Evolutionary conservation across 108 stramenopile species (phyloP).

Genomic region (Nitzschia inconspicua): DNA sequence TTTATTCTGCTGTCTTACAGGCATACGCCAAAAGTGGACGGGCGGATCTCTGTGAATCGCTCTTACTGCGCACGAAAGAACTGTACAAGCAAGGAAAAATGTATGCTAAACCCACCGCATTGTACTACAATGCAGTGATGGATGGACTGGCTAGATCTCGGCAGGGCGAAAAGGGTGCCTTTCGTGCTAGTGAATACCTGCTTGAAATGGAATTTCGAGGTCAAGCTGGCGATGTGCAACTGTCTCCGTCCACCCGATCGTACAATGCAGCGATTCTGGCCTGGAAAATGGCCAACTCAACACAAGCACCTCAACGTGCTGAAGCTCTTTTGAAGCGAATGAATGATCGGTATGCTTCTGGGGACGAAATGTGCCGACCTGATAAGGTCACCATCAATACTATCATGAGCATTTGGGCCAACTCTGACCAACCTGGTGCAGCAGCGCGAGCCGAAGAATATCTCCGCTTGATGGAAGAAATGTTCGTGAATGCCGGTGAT

Average conservation of each 20-base stretch:
- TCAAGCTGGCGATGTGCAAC: slow-evolving; percentile 28
- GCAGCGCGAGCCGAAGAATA: slow-evolving; percentile 20
- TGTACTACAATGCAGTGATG: slow-evolving; percentile 52
- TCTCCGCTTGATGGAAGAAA: slow-evolving; percentile 46
- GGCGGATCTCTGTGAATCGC: slow-evolving; percentile 10
- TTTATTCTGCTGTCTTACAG: slow-evolving; percentile 33
- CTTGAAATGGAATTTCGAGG: slow-evolving; percentile 38
- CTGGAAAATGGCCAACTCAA: slow-evolving; percentile 21
- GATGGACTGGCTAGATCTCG: slow-evolving; percentile 42
- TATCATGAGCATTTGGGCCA: slow-evolving; percentile 25
- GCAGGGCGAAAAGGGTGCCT: slow-evolving; percentile 30
- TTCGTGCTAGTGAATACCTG: slow-evolving; percentile 50
- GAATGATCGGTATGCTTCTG: slow-evolving; percentile 18
- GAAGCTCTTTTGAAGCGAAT: slow-evolving; percentile 28
- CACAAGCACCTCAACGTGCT: slow-evolving; percentile 21
- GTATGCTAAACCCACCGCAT: slow-evolving; percentile 36
- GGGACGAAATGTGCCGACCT: slow-evolving; percentile 14
- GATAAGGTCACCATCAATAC: slow-evolving; percentile 27
- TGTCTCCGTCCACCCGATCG: slow-evolving; percentile 28
- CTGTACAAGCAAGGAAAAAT: slow-evolving; percentile 28
- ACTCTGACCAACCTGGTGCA: slow-evolving; percentile 7
- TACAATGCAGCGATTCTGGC: slow-evolving; percentile 57
- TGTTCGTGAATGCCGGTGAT: slow-evolving; percentile 34
- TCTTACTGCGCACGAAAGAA: slow-evolving; percentile 26
- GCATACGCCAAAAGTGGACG: slow-evolving; percentile 33